phyloP scores from a whole-genome alignment of 306 rosid species.

The Cicer yamashitae region DNA sequence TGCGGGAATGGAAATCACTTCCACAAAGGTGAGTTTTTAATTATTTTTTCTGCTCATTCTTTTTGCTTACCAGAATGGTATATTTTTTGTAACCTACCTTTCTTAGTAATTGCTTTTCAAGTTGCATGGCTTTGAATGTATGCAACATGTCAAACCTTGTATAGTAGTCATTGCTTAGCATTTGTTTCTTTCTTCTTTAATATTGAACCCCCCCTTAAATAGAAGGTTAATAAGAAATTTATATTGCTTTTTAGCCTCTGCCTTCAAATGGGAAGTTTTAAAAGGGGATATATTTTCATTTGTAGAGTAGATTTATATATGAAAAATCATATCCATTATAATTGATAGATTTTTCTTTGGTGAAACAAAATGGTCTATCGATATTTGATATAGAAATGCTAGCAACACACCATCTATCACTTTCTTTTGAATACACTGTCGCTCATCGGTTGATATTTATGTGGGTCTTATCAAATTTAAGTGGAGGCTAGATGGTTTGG shows the following conservation, averaged over 20 bases:
- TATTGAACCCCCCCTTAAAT: not conserved
- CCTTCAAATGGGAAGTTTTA: not conserved
- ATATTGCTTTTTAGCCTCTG: too few relatives aligned
- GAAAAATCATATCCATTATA: too few relatives aligned
- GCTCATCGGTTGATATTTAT: too few relatives aligned
- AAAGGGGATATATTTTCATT: not conserved
- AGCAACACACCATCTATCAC: not conserved
- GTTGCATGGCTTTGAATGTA: conserved; percentile 16
- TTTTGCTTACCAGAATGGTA: not conserved
- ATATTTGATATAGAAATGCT: not conserved
- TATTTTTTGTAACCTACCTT: too few relatives aligned
- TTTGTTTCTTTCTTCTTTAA: too few relatives aligned
- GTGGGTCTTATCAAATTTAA: not conserved
- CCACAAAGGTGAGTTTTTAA: conserved; percentile 3
- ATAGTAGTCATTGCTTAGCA: too few relatives aligned
- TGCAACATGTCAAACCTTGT: not conserved
- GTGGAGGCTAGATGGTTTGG: not conserved
- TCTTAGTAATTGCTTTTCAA: not conserved
- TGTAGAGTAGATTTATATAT: not conserved
- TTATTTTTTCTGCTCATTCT: conserved; percentile 3
- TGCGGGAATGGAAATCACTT: not conserved
- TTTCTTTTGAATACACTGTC: too few relatives aligned
- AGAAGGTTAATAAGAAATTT: not conserved
- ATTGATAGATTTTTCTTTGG: not conserved
- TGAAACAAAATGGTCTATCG: not conserved